phyloP scores from a whole-genome alignment of 805 yeast genomes.

The Ogataea siamensis region DNA sequence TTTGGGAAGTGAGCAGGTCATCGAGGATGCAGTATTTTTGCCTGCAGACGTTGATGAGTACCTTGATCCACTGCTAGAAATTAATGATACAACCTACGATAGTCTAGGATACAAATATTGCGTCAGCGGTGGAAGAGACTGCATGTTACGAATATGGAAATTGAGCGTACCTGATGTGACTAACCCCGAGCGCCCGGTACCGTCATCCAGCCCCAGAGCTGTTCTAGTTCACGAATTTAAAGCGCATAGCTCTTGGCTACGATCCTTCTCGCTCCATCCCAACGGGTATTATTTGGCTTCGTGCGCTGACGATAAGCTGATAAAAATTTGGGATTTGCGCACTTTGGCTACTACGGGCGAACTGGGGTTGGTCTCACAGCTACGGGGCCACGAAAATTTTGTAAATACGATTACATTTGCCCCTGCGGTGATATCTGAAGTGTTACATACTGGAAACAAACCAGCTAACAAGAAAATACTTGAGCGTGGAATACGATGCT shows the following conservation, averaged over 20 bases:
- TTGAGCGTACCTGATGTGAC: conserved; percentile 63
- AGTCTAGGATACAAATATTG: conserved; percentile 66
- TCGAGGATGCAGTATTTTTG: conserved; percentile 69
- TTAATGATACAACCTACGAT: conserved; percentile 27
- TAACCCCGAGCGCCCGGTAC: conserved; percentile 39
- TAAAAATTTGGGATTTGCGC: conserved; percentile 75
- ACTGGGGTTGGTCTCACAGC: conserved; percentile 26
- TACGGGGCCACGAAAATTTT: conserved; percentile 73
- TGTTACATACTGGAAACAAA: conserved; percentile 14
- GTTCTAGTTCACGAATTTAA: conserved; percentile 51
- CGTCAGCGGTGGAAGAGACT: conserved; percentile 79
- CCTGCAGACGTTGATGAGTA: conserved; percentile 50
- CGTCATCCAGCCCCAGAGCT: conserved; percentile 61
- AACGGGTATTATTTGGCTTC: conserved; percentile 67
- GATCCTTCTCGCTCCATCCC: conserved; percentile 68
- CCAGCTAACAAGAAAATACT: conserved; percentile 32
- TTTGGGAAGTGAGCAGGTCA: conserved; percentile 79
- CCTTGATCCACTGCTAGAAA: conserved; percentile 44
- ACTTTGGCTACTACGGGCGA: conserved; percentile 27
- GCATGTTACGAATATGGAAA: conserved; percentile 70
- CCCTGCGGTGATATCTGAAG: conserved; percentile 34
- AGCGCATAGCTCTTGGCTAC: conserved; percentile 90
- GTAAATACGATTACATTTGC: conserved; percentile 63
- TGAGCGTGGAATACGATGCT: conserved; percentile 55
- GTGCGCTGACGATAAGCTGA: conserved; percentile 75